Percentiles rank a stretch among this genome's conserved stretches.
phyloP scores from a whole-genome alignment of 192 early-diverging fungal species.

The Podila epicladia region DNA sequence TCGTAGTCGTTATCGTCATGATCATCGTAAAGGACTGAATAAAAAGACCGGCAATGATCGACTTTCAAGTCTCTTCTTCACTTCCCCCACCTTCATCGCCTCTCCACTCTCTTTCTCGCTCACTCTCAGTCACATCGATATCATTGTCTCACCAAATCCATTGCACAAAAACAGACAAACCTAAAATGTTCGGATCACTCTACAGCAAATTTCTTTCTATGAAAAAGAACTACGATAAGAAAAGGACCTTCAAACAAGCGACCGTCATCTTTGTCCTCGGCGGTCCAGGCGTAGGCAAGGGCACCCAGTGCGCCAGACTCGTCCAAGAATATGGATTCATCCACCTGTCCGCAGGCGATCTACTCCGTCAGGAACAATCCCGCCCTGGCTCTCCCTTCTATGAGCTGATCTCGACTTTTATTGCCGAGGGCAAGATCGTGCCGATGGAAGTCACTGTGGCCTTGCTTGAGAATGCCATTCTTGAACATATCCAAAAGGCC shows the following conservation, averaged over 20 bases:
- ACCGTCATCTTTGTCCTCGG: slow-evolving; percentile 27
- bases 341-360: slow-evolving; percentile 69
- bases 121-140: no score
- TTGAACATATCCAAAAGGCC: background rate
- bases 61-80: no score
- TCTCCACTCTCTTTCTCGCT: no score
- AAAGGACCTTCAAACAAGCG: background rate
- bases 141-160: background rate
- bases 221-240: background rate
- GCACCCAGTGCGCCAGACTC: slow-evolving; percentile 66
- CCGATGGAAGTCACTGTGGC: slow-evolving; percentile 52
- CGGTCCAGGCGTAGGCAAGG: slow-evolving; percentile 21
- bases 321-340: slow-evolving; percentile 53
- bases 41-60: no score
- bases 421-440: slow-evolving; percentile 73
- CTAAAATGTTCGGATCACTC: background rate
- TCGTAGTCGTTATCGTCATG: no score
- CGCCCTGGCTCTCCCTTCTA: slow-evolving; percentile 52
- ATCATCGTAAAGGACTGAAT: no score
- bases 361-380: slow-evolving; percentile 65
- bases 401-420: slow-evolving; percentile 50
- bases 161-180: background rate
- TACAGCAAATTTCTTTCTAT: background rate
- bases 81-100: no score
- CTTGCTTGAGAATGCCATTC: slow-evolving; percentile 24